These are phyloP conservation scores for Rhypophila decipiens DNA, from an alignment of 495 filamentous ascomycete genomes.

Conservation along the genomic window DNA sequence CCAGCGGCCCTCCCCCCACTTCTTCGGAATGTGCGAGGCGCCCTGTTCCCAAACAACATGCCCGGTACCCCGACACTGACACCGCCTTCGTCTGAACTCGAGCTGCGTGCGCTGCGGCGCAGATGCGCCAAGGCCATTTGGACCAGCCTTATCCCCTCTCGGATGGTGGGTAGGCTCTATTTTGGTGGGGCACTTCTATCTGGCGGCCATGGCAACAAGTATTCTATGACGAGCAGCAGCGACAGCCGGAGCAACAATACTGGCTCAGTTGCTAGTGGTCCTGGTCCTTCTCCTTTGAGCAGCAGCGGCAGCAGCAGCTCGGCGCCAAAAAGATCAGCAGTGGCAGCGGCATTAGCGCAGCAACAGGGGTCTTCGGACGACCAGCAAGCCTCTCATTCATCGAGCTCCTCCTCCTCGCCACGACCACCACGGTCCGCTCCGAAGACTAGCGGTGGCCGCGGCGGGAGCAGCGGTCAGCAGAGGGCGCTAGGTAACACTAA, in stretches of 20 bases:
- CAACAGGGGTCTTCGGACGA: constrained; percentile 1
- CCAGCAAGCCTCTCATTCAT: neutral
- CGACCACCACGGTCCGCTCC: constrained; percentile 10
- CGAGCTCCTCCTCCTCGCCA: neutral
- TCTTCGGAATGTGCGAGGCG: constrained; percentile 62
- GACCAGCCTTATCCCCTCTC: constrained; percentile 39
- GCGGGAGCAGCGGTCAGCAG: neutral
- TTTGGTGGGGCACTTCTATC: constrained; percentile 43
- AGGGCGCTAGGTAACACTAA: neutral
- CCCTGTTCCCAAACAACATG: constrained; percentile 75
- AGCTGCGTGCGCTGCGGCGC: constrained; percentile 40
- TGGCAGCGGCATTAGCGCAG: neutral
- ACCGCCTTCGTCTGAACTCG: constrained; percentile 40
- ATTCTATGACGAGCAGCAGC: constrained; percentile 1
- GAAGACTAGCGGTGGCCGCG: constrained; percentile 1
- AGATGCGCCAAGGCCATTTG: constrained; percentile 49
- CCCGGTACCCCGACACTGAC: constrained; percentile 40
- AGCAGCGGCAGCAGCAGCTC: neutral
- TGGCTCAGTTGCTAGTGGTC: neutral
- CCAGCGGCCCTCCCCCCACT: constrained; percentile 64
- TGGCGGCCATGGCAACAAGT: no score
- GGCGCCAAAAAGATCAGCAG: neutral
- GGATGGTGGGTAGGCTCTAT: constrained; percentile 41
- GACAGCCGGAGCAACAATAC: neutral
- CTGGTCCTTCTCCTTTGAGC: neutral